Evolutionary conservation across 257 asterid species (phyloP), one percentile per base, ranked within the genome.

Genomic region (Nemophila menziesii): DNA sequence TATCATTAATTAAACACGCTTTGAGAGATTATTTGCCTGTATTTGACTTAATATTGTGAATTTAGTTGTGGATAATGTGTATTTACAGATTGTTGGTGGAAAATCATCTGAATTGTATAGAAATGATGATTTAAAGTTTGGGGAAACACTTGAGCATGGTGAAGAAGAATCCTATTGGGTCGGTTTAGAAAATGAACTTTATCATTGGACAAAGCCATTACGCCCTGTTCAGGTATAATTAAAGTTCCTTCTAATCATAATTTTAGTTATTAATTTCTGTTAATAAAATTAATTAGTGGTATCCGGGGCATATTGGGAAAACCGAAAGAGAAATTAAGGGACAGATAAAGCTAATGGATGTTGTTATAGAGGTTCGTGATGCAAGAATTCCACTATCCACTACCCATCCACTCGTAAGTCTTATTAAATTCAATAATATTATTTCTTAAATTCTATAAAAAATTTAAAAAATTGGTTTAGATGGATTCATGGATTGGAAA

Each of bases 251-350:
- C 9, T 52, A 63, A 29, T 33, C 33, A 41, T 55, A 39, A 52
- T 18, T 37, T 53, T 38, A 43, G 46, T 26, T 57, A 19, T 46
- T 48, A 34, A 37, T 14, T 46, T 14, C 16, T 39, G 56, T 17
- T 51, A 26, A 23, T 41, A 60, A 42, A 52, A 55, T 64, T 45
- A 33, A 22, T 40, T 47, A 84, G 95, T 89, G 98, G 95, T 89
- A 84, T 71, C 98, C 98, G 10, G 98, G 96, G 44, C 98, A 90
- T 67, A 85, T 89, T 34, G 93, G 81, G 19, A 90, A 84, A 77
- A 76, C 96, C 33, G 94, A 85, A 67, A 90, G 77, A 50, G 93
- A 81, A 69, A 94, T 90, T 48, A 90, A 90, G 78, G 81, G 74
- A 36, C 96, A 90, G 72, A 72, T 90, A 62, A 90, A 85, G 68